These are phyloP conservation scores for Castanea mollissima DNA, from an alignment of 306 rosid genomes.

Conservation along the genomic window DNA sequence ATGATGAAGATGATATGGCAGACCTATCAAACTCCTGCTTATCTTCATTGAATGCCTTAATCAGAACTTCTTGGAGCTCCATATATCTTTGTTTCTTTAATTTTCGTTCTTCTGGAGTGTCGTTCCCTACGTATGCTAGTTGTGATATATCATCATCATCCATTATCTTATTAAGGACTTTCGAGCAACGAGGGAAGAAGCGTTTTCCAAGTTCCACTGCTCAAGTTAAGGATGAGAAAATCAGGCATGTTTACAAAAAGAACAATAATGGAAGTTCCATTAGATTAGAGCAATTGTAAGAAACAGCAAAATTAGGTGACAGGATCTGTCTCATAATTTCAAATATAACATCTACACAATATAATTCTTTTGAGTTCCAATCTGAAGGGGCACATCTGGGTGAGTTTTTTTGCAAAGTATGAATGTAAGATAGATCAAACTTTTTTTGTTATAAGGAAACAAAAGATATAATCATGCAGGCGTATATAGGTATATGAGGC, in stretches of 20 bases:
- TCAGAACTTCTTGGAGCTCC: conserved; percentile 58
- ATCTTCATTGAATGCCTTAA: conserved; percentile 62
- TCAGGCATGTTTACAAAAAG: background rate
- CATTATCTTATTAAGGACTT: conserved; percentile 65
- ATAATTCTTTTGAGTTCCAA: background rate
- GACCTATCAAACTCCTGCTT: conserved; percentile 49
- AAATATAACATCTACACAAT: background rate
- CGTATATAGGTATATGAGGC: background rate
- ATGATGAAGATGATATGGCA: conserved; percentile 55
- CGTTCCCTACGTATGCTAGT: conserved; percentile 44
- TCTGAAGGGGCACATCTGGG: background rate
- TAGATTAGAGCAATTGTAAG: background rate
- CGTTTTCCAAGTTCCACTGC: conserved; percentile 70
- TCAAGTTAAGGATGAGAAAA: conserved; percentile 17
- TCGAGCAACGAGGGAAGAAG: conserved; percentile 75
- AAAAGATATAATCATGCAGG: background rate
- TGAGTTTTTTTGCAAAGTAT: background rate
- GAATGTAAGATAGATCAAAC: background rate
- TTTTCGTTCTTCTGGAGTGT: conserved; percentile 42
- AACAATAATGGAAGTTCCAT: too few relatives aligned
- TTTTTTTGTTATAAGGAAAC: background rate
- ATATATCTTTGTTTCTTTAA: conserved; percentile 45
- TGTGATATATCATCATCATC: conserved; percentile 60
- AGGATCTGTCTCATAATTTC: background rate
- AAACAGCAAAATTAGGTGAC: background rate